Evolutionary conservation across 371 early-diverging fungal species (phyloP).

Genomic region (Mortierella sp.): DNA sequence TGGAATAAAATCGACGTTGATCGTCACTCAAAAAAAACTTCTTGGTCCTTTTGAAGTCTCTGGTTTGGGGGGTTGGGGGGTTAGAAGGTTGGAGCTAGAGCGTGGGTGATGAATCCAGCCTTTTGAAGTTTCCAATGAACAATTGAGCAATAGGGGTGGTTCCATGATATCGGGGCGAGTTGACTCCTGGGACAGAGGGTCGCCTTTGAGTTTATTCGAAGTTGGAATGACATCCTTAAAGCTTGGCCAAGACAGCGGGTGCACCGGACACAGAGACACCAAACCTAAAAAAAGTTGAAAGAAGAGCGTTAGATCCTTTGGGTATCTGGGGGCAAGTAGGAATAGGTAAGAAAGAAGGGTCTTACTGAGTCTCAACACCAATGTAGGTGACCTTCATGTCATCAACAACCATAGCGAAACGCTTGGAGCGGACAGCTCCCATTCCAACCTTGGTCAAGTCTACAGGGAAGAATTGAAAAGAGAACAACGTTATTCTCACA

Average conservation of each 20-base stretch:
- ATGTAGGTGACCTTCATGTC: conserved; percentile 76
- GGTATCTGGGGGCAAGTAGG: neutral
- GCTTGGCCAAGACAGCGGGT: conserved; percentile 60
- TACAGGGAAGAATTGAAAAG: neutral
- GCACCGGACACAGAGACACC: conserved; percentile 64
- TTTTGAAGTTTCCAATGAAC: too few relatives aligned
- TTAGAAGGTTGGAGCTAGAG: too few relatives aligned
- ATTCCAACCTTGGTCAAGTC: conserved; percentile 58
- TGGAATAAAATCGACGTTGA: conserved; percentile 12
- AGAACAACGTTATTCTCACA: conserved; percentile 7
- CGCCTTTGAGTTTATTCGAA: neutral
- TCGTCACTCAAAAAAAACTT: conserved; percentile 4
- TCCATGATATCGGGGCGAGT: too few relatives aligned
- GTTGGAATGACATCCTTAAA: conserved; percentile 30
- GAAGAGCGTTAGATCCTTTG: neutral
- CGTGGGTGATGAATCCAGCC: too few relatives aligned
- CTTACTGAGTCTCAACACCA: conserved; percentile 72
- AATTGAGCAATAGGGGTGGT: too few relatives aligned
- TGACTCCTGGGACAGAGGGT: too few relatives aligned
- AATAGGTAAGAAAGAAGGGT: neutral
- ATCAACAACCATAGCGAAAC: conserved; percentile 81
- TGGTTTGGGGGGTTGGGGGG: too few relatives aligned
- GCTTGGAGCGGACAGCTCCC: conserved; percentile 67
- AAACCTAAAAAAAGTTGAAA: conserved; percentile 7
- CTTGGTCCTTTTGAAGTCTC: neutral